Conservation (phyloP, 306 rosid species). For the Lathyrus sativus region DNA sequence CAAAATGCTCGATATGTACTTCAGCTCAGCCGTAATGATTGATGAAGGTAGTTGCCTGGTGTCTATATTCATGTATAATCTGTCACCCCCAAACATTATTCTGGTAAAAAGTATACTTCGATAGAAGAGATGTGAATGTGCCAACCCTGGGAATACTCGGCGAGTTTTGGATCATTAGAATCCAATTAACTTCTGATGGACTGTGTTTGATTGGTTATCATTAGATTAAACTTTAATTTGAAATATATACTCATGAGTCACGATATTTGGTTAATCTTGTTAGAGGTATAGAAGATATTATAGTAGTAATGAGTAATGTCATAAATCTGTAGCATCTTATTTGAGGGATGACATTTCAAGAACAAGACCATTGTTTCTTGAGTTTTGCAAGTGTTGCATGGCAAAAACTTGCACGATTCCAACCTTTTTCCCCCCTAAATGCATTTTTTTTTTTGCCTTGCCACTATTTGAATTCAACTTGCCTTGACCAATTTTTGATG, state of each 20-base stretch:
- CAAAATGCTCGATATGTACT: constrained; percentile 70
- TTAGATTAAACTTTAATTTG: constrained; percentile 15
- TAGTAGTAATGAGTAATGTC: constrained; percentile 19
- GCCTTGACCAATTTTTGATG: constrained; percentile 15
- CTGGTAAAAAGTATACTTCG: constrained; percentile 4
- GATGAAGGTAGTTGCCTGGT: constrained; percentile 45
- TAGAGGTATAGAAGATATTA: constrained; percentile 5
- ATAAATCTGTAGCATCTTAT: constrained; percentile 15
- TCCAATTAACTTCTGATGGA: constrained; percentile 11
- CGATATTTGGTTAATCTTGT: constrained; percentile 15
- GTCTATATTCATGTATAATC: constrained; percentile 7
- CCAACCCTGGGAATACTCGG: constrained; percentile 8
- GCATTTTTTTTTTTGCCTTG: constrained; percentile 4
- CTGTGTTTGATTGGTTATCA: constrained; percentile 9
- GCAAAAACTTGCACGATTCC: not conserved
- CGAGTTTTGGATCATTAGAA: not conserved
- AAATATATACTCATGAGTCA: not conserved
- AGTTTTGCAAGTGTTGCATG: too few species aligned
- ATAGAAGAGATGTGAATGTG: constrained; percentile 6
- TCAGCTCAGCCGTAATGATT: constrained; percentile 53
- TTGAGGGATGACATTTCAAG: constrained; percentile 17
- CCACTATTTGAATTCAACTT: constrained; percentile 11
- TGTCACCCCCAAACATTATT: constrained; percentile 3
- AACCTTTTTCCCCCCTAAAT: not conserved
- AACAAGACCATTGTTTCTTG: constrained; percentile 22